Evolutionary conservation across 306 rosid species (phyloP).

Genomic region (Macrotyloma uniflorum): DNA sequence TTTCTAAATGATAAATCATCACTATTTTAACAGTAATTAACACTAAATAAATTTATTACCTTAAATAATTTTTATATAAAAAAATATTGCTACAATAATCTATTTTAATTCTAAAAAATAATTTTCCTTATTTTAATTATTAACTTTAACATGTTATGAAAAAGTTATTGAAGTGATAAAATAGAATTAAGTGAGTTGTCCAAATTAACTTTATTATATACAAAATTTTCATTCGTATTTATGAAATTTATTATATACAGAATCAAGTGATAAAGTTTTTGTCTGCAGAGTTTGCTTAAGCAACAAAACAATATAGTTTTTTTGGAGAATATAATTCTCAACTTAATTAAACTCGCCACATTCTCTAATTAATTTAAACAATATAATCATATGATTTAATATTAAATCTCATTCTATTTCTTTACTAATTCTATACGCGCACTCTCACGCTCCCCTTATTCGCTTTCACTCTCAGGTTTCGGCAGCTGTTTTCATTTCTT

Average conservation of each 20-base stretch:
- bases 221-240: not conserved
- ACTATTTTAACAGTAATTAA: not conserved
- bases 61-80: not conserved
- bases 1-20: not conserved
- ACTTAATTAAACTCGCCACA: not conserved
- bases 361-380: not conserved
- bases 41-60: not conserved
- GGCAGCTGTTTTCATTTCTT: not conserved
- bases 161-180: not conserved
- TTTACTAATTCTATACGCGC: not conserved
- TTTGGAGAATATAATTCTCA: not conserved
- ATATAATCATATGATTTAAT: not conserved
- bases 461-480: slow-evolving; percentile 1
- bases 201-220: too few species aligned
- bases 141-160: not conserved
- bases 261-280: too few species aligned
- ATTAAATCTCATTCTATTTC: not conserved
- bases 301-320: not conserved
- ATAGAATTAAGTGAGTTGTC: not conserved
- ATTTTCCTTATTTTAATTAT: not conserved
- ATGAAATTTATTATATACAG: too few species aligned
- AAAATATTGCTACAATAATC: not conserved
- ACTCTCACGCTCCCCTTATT: slow-evolving; percentile 4
- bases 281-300: too few species aligned
- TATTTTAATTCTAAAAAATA: too few species aligned